phyloP scores from a whole-genome alignment of 352 stramenopile species.

The Blastocystis sp. region DNA sequence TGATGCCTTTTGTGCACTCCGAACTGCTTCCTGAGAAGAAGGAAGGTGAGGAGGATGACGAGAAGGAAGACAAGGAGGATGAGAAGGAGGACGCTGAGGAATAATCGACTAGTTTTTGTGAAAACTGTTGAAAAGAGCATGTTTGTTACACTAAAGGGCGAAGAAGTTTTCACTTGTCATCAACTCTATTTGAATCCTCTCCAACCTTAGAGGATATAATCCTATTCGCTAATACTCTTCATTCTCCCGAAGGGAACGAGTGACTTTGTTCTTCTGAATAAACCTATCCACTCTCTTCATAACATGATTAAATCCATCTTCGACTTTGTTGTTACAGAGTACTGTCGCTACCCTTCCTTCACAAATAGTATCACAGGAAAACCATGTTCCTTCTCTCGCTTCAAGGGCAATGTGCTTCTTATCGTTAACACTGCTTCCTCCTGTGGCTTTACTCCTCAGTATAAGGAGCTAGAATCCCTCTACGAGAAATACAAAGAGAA shows the following conservation, averaged over 20 bases:
- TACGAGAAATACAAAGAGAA: constrained; percentile 72
- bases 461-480: constrained; percentile 72
- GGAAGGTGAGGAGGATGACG: constrained; percentile 3
- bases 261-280: background rate
- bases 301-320: constrained; percentile 42
- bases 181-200: too few relatives aligned
- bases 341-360: background rate
- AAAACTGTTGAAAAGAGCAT: constrained; percentile 25
- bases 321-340: constrained; percentile 27
- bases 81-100: constrained; percentile 63
- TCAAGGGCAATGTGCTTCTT: constrained; percentile 69
- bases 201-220: too few relatives aligned
- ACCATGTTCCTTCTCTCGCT: background rate
- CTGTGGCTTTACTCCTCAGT: constrained; percentile 75
- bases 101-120: constrained; percentile 45
- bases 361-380: background rate
- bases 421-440: constrained; percentile 73
- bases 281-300: background rate
- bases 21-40: constrained; percentile 8
- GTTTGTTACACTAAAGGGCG: background rate
- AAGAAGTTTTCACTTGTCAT: background rate
- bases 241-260: background rate
- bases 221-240: too few relatives aligned
- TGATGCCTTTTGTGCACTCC: background rate
- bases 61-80: constrained; percentile 34